Evolutionary conservation across 2,329 filamentous ascomycete species (phyloP), one percentile per base, ranked within the genome.

Genomic region (Aspergillus luchuensis): DNA sequence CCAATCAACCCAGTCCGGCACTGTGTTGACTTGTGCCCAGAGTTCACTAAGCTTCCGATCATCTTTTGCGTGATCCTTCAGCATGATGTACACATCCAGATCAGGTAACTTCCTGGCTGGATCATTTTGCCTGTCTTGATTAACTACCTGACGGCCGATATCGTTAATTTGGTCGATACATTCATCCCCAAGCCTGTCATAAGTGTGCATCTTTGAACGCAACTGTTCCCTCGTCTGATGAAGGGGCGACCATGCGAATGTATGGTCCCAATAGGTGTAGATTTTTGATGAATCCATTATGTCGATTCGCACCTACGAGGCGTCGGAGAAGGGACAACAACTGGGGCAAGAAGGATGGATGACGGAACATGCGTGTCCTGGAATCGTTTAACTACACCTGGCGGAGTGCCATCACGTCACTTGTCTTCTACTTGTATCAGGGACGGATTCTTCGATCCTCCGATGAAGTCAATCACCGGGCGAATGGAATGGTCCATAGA

Each of bases 1-100:
- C 90, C 89, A 93, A 71, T 92, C 86, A 2, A 93, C 90, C 89
- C 90, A 93, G 0, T 84, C 80, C 0, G 90, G 91, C 4, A 91
- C 76, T 0, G 83, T 87, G 59, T 86, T 88, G 58, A 90, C 80
- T 69, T 92, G 81, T 0, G 76, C 72, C 90, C 90, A 93, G 8
- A 94, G 77, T 57, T 82, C 67, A 7, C 73, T 68, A 21, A 88
- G 76, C 41, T 84, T 82, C 23, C 83, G 77, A 66, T 93, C 84
- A 5, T 80, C 78, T 2, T 76, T 71, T 8, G 81, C 79, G 71
- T 92, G 80, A 5, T 88, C 81, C 67, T 80, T 76, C 1, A 94
- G 75, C 8, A 91, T 74, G 10, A 78, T 78, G 69, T 89, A 91
- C 1, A 91, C 72, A 68, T 92, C 89, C 67, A 87, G 74, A 43